phyloP scores from a whole-genome alignment of 441 rosid species.

The Arabidopsis hybrid region DNA sequence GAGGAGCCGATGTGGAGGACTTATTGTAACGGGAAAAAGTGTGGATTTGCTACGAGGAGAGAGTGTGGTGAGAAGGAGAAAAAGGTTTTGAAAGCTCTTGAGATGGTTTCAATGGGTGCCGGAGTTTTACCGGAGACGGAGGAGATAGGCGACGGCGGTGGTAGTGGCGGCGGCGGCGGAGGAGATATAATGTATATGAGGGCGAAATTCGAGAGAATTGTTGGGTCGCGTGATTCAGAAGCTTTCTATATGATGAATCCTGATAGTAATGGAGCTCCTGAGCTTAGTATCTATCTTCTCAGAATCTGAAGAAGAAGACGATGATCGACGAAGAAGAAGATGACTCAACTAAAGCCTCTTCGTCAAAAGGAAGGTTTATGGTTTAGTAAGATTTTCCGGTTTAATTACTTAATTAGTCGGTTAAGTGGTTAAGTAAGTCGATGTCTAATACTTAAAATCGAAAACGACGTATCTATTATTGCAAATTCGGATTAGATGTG shows the following conservation, averaged over 20 bases:
- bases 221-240: slow-evolving; percentile 97
- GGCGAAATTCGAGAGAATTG: slow-evolving; percentile 89
- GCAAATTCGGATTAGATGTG: slow-evolving; percentile 39
- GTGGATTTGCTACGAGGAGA: slow-evolving; percentile 82
- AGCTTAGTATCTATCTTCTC: slow-evolving; percentile 92
- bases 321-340: not conserved
- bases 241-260: slow-evolving; percentile 99
- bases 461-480: slow-evolving; percentile 30
- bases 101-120: slow-evolving; percentile 96
- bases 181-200: slow-evolving; percentile 94
- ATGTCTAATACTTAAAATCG: slow-evolving; percentile 31
- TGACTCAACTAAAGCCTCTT: slow-evolving; percentile 4
- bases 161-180: slow-evolving; percentile 50
- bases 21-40: slow-evolving; percentile 86
- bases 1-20: slow-evolving; percentile 96
- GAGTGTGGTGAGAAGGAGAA: slow-evolving; percentile 78
- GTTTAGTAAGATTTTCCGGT: slow-evolving; percentile 27
- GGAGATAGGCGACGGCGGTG: slow-evolving; percentile 37
- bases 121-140: slow-evolving; percentile 79
- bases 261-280: slow-evolving; percentile 95
- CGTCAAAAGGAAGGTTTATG: not conserved
- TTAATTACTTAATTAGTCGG: slow-evolving; percentile 31
- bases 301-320: slow-evolving; percentile 57
- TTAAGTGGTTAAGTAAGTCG: slow-evolving; percentile 26
- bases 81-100: slow-evolving; percentile 80